Base-by-base conservation (phyloP, 2,329 filamentous ascomycete species). In the Venturia oleaginea region DNA sequence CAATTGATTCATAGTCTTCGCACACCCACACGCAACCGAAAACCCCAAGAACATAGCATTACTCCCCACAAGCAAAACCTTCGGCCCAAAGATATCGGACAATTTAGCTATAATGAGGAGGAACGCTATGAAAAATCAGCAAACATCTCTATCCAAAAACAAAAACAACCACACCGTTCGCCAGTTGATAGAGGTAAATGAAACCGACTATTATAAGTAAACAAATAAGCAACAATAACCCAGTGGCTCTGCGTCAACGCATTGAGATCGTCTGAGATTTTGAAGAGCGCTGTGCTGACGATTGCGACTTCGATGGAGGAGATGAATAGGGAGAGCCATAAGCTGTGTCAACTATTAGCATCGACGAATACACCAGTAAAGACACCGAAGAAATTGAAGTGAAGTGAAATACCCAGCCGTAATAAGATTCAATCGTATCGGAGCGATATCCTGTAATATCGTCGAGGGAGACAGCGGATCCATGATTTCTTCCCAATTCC, bases 141-240 rank as follows among this genome's bases (percentile, higher is more conserved):
- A 32, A 32, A 32, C 24, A 32, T 11, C n/a, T 6, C 7, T 6
- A 22, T 46, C 7, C 43, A 48, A 4, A 54, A 32, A 30, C 24
- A 4, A 32, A 54, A 30, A n/a, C 17, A 2, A 24, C n/a, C 27
- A 30, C 13, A 63, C 30, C 5, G 5, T 37, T 37, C 34, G 34
- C 13, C 8, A 37, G 5, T 3, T 27, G 40, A 19, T 24, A 8
- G 40, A 24, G n/a, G 7, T 6, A 38, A 11, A 38, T 10, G 15
- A n/a, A 32, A 2, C 61, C 32, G 19, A 57, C 62, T 51, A 57
- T 32, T 64, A 19, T 57, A 64, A 37, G 62, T 42, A 11, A 64
- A 59, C 27, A 64, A 7, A 46, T 64, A 64, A 13, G 62, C 43
- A 42, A 55, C 54, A 27, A 64, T 42, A 27, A 64, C 22, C 62